Evolutionary conservation across 2,329 filamentous ascomycete genomes (phyloP), one percentile per base, ranked within the genome.

Genomic region (Parasarocladium wereldwijsianum): DNA sequence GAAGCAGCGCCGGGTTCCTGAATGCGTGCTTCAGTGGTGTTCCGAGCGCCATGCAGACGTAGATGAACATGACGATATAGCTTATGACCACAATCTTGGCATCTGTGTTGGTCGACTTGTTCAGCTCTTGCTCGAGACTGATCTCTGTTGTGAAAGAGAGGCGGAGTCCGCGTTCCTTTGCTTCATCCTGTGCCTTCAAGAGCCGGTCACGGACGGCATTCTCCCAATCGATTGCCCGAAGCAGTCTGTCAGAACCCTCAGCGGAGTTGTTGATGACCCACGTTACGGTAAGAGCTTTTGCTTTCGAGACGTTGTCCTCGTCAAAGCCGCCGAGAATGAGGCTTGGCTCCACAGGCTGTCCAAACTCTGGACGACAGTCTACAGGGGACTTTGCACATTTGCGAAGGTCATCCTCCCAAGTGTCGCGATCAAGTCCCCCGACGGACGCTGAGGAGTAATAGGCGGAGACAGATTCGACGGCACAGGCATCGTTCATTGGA

Each of bases 41-140:
- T 1, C 90, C 90, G 1, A 98, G 64, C 1, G 90, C 86, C 31
- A 98, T 58, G 5, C 87, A 96, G 4, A 86, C 90, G 47, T 98
- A 98, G 37, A 98, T 58, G 54, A 98, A 98, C 90, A 98, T 98
- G 59, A 94, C 83, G 38, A 96, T 67, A 56, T 98, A 98, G 63
- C 87, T 96, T 54, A 98, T 78, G 32, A 87, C 73, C 15, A 98
- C 75, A 44, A 98, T 98, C 52, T 87, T 94, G 25, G 87, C 92
- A 52, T 98, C 90, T 0, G 90, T 96, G 52, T 98, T 98, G 29
- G 85, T 94, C 21, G 85, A 93, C 57, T 96, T 93, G 61, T 94
- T 98, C 34, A 98, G 65, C 48, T 98, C 90, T 49, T 94, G 70
- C 50, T 96, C 87, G 36, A 98, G 60, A 51, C 86, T 94, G 52